Evolutionary conservation across 371 early-diverging fungal genomes (phyloP).

Genomic region (Lichtheimia ramosa): DNA sequence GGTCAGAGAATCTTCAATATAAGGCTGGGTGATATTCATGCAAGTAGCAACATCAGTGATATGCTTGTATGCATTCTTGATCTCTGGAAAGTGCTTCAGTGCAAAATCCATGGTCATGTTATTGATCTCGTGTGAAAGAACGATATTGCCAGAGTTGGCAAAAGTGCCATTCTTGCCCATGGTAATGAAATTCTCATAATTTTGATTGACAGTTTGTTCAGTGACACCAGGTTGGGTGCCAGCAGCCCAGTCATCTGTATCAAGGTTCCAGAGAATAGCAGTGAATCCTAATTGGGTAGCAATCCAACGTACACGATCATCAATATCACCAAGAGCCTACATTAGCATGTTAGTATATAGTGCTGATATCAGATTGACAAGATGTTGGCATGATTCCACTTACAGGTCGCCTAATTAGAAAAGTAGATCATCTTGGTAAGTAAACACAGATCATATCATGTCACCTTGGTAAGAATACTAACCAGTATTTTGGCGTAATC

Average conservation of each 20-base stretch:
- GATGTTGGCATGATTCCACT: slow-evolving; percentile 6
- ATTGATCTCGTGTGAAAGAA: slow-evolving; percentile 54
- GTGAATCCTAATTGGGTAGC: slow-evolving; percentile 48
- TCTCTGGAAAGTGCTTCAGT: slow-evolving; percentile 41
- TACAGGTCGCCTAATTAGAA: too few species aligned
- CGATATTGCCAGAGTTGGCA: slow-evolving; percentile 40
- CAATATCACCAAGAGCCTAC: slow-evolving; percentile 51
- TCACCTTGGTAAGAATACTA: too few species aligned
- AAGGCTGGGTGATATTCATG: slow-evolving; percentile 55
- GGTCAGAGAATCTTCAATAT: slow-evolving; percentile 41
- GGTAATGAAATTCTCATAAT: slow-evolving; percentile 39
- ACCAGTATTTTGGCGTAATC: slow-evolving; percentile 55
- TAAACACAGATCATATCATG: too few species aligned
- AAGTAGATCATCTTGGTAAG: too few species aligned
- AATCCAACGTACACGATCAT: slow-evolving; percentile 59
- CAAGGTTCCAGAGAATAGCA: slow-evolving; percentile 52
- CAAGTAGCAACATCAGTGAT: slow-evolving; percentile 52
- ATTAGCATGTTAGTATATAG: not conserved
- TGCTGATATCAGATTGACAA: slow-evolving; percentile 2
- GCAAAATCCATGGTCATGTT: slow-evolving; percentile 55
- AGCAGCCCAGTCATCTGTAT: slow-evolving; percentile 52
- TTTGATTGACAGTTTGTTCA: slow-evolving; percentile 32
- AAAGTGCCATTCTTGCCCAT: slow-evolving; percentile 49
- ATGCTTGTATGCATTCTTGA: slow-evolving; percentile 49
- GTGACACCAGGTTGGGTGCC: slow-evolving; percentile 31